These are phyloP conservation scores for Phytophthora ramorum DNA, from an alignment of 352 stramenopile genomes.

Conservation along the genomic window DNA sequence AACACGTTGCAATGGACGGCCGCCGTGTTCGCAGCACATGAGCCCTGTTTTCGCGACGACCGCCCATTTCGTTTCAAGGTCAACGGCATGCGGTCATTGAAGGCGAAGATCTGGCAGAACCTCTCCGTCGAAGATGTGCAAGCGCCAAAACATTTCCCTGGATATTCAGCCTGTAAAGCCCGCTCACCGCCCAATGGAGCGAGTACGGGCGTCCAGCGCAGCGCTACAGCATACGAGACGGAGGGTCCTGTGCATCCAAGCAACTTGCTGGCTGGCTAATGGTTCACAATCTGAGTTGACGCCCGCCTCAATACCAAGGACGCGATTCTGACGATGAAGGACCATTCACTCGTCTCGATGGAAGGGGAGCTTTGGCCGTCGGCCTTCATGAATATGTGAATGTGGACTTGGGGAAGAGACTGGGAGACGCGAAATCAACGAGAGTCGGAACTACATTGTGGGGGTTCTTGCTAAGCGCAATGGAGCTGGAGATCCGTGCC, in stretches of 20 bases:
- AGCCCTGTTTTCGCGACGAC: background rate
- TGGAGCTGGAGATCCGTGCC: background rate
- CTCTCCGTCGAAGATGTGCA: no score
- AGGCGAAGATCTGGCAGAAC: no score
- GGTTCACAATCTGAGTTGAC: background rate
- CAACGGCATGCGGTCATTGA: background rate
- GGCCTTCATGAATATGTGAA: constrained; percentile 31
- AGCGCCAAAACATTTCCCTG: no score
- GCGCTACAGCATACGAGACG: background rate
- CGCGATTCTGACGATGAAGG: background rate
- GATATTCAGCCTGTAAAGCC: no score
- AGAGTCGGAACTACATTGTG: constrained; percentile 32
- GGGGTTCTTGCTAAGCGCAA: background rate
- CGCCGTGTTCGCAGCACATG: background rate
- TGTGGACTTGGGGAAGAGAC: no score
- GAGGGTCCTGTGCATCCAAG: background rate
- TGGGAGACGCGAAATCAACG: no score
- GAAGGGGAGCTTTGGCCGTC: constrained; percentile 1
- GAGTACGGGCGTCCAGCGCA: no score
- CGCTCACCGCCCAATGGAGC: no score
- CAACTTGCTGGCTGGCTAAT: background rate
- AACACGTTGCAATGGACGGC: background rate
- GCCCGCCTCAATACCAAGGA: background rate
- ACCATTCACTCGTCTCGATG: constrained; percentile 1
- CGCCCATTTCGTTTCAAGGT: background rate